Evolutionary conservation across 768 basidiomycete genomes (phyloP).

Genomic region (Xerocomellus intermedius): DNA sequence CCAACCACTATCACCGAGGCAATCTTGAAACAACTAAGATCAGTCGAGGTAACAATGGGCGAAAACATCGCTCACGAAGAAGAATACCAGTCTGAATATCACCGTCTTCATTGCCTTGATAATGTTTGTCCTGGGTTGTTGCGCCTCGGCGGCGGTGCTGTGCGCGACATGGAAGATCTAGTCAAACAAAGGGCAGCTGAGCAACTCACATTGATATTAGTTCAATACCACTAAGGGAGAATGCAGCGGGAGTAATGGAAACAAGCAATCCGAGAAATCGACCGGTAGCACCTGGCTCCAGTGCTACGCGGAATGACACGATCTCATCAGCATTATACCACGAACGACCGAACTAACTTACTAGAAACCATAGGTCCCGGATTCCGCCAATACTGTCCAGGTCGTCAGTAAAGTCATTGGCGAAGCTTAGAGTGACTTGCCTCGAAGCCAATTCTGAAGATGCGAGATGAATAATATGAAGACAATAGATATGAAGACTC

Average conservation of each 20-base stretch:
- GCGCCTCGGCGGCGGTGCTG: conserved; percentile 74
- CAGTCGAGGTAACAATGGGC: not conserved
- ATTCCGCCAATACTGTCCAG: conserved; percentile 21
- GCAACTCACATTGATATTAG: conserved; percentile 59
- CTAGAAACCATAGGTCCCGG: conserved; percentile 27
- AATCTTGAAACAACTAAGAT: conserved; percentile 13
- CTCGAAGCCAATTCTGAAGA: conserved; percentile 19
- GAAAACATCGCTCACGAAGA: conserved; percentile 12
- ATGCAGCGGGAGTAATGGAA: conserved; percentile 39
- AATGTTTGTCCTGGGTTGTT: conserved; percentile 77
- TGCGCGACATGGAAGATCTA: conserved; percentile 7
- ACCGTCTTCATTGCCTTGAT: conserved; percentile 73
- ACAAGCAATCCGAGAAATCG: conserved; percentile 24
- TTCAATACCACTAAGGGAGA: conserved; percentile 80
- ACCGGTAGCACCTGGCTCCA: conserved; percentile 23
- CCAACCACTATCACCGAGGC: conserved; percentile 52
- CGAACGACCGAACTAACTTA: not conserved
- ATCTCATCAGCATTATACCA: not conserved
- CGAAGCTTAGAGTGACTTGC: not conserved
- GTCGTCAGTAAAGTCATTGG: not conserved
- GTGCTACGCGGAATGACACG: not conserved
- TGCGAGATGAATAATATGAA: conserved; percentile 6
- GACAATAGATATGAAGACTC: conserved; percentile 32
- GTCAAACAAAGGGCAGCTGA: conserved; percentile 14
- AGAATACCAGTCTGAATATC: conserved; percentile 67